Conservation (phyloP, 441 rosid species). For the Lepidium campestre region DNA sequence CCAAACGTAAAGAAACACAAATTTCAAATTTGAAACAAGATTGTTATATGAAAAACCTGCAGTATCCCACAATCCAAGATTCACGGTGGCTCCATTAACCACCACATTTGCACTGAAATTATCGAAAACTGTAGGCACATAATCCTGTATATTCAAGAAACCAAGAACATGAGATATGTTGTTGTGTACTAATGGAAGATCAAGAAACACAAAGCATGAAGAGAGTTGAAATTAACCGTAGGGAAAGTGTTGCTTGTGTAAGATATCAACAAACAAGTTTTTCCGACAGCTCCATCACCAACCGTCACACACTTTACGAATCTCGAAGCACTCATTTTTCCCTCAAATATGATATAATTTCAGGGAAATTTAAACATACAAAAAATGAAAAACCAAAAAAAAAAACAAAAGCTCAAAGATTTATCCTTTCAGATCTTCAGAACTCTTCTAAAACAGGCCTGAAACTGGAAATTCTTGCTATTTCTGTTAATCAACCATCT, state of each 20-base stretch:
- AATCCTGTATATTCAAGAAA: constrained; percentile 35
- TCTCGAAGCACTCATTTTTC: constrained; percentile 31
- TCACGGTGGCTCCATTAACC: constrained; percentile 56
- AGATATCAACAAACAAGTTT: constrained; percentile 35
- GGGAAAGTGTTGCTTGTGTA: constrained; percentile 50
- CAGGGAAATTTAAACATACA: background rate
- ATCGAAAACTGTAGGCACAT: constrained; percentile 67
- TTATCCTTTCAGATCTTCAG: constrained; percentile 6
- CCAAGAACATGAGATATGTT: constrained; percentile 9
- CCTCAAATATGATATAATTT: background rate
- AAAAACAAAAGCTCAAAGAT: background rate
- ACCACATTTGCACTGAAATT: constrained; percentile 75
- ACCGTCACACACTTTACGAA: constrained; percentile 37
- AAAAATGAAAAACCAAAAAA: too few species aligned
- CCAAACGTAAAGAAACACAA: background rate
- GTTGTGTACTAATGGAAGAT: background rate
- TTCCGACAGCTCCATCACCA: constrained; percentile 41
- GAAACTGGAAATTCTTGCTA: background rate
- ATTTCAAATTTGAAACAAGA: background rate
- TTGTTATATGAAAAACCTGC: constrained; percentile 35
- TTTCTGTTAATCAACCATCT: constrained; percentile 22
- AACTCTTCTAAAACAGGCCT: background rate
- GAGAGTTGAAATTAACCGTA: constrained; percentile 2
- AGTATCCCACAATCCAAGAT: constrained; percentile 65
- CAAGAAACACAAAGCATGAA: background rate